These are phyloP conservation scores for Fusarium tanahbumbuense DNA, from an alignment of 2,329 filamentous ascomycete species.

Conservation along the genomic window DNA sequence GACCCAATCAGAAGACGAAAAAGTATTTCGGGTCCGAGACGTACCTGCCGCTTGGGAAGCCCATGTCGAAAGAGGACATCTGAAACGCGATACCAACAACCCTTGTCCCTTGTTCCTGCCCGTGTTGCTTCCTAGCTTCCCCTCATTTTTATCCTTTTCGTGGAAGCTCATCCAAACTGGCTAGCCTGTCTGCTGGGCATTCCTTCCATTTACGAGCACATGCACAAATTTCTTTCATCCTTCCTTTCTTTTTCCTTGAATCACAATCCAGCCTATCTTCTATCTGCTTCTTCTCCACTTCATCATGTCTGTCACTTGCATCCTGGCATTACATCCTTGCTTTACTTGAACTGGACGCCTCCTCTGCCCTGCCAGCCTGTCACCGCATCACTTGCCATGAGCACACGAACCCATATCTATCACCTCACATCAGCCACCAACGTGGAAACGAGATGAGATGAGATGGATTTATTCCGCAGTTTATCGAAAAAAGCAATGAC, in stretches of 20 bases:
- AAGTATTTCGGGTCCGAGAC: conserved; percentile 24
- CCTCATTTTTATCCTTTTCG: conserved; percentile 22
- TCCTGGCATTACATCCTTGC: conserved; percentile 9
- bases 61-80: conserved; percentile 34
- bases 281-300: conserved; percentile 14
- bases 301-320: conserved; percentile 6
- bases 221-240: not conserved
- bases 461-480: conserved; percentile 6
- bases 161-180: conserved; percentile 18
- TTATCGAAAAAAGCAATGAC: not conserved
- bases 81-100: conserved; percentile 28
- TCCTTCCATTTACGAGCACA: conserved; percentile 2
- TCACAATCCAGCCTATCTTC: not conserved
- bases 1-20: conserved; percentile 21
- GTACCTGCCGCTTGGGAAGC: conserved; percentile 35
- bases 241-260: conserved; percentile 17
- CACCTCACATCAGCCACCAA: conserved; percentile 22
- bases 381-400: conserved; percentile 1
- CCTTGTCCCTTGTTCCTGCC: conserved; percentile 8
- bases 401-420: conserved; percentile 9
- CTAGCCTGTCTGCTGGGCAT: not conserved
- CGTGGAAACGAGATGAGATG: conserved; percentile 3
- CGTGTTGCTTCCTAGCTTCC: conserved; percentile 9
- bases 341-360: not conserved
- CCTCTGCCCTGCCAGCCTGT: not conserved